A percentile compares a stretch with the other conserved stretches of the same genome.
Evolutionary conservation across 768 basidiomycete genomes (phyloP).

Genomic region (Hemileccinum rubropunctum): DNA sequence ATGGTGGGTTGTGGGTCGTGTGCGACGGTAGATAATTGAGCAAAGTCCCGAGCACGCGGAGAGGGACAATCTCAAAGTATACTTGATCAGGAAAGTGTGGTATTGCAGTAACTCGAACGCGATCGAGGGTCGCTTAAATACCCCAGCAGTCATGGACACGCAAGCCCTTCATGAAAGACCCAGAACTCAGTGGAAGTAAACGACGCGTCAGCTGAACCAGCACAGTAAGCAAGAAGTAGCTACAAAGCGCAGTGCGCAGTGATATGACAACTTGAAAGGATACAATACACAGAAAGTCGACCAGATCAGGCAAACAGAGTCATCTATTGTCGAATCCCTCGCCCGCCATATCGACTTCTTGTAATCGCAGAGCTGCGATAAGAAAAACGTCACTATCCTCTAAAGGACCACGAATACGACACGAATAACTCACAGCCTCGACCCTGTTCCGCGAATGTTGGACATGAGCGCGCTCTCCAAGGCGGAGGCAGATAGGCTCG

Average conservation of each 20-base stretch:
- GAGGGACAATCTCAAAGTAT: constrained; percentile 6
- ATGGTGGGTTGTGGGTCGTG: background rate
- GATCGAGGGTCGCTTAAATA: constrained; percentile 13
- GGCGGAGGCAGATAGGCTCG: constrained; percentile 74
- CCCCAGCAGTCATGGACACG: constrained; percentile 9
- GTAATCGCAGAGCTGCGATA: constrained; percentile 34
- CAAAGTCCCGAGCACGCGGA: background rate
- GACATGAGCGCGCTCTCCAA: constrained; percentile 79
- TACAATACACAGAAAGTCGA: background rate
- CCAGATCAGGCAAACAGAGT: too few species aligned
- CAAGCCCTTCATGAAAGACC: constrained; percentile 19
- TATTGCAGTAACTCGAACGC: background rate
- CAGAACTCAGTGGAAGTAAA: constrained; percentile 19
- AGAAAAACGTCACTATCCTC: background rate
- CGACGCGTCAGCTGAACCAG: constrained; percentile 15
- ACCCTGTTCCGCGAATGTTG: constrained; percentile 64
- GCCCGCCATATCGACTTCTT: constrained; percentile 29
- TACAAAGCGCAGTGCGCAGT: constrained; percentile 6
- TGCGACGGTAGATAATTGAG: constrained; percentile 5
- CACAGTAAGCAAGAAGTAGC: constrained; percentile 13
- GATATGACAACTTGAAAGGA: constrained; percentile 5
- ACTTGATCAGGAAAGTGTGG: constrained; percentile 28
- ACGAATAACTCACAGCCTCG: constrained; percentile 58
- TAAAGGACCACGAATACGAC: background rate
- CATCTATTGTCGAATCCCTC: constrained; percentile 28